Evolutionary conservation across 768 basidiomycete species (phyloP).

Genomic region (Austroboletus eburneus): DNA sequence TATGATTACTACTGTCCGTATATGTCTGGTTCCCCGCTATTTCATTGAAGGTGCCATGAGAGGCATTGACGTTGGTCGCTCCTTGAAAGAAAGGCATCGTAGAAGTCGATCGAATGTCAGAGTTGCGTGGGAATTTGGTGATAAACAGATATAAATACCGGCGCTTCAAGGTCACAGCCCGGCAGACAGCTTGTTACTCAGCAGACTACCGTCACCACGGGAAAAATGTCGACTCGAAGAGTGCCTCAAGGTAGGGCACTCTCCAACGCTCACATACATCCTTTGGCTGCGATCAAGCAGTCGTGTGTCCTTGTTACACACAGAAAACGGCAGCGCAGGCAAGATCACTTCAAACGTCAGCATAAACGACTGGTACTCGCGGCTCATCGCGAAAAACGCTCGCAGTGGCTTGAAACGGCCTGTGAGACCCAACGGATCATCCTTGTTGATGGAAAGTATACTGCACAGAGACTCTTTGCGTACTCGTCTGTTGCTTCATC

Average conservation of each 20-base stretch:
- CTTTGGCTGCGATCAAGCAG: slow-evolving; percentile 27
- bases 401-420: slow-evolving; percentile 32
- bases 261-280: slow-evolving; percentile 18
- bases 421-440: slow-evolving; percentile 36
- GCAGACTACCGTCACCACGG: slow-evolving; percentile 10
- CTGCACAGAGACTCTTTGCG: slow-evolving; percentile 23
- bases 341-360: slow-evolving; percentile 18
- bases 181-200: background rate
- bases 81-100: slow-evolving; percentile 26
- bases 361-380: slow-evolving; percentile 19
- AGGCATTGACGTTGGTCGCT: slow-evolving; percentile 12
- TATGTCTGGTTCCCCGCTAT: slow-evolving; percentile 17
- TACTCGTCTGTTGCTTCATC: slow-evolving; percentile 8
- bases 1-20: slow-evolving; percentile 19
- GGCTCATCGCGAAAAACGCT: slow-evolving; percentile 24
- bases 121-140: background rate
- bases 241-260: slow-evolving; percentile 27
- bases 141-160: background rate
- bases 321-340: slow-evolving; percentile 21
- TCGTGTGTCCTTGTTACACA: slow-evolving; percentile 6
- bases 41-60: slow-evolving; percentile 19
- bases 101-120: background rate
- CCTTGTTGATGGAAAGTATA: slow-evolving; percentile 40
- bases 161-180: background rate
- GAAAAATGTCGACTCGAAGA: slow-evolving; percentile 19